Conservation (phyloP, 768 basidiomycete genomes). For the Boletus eberwhitei region DNA sequence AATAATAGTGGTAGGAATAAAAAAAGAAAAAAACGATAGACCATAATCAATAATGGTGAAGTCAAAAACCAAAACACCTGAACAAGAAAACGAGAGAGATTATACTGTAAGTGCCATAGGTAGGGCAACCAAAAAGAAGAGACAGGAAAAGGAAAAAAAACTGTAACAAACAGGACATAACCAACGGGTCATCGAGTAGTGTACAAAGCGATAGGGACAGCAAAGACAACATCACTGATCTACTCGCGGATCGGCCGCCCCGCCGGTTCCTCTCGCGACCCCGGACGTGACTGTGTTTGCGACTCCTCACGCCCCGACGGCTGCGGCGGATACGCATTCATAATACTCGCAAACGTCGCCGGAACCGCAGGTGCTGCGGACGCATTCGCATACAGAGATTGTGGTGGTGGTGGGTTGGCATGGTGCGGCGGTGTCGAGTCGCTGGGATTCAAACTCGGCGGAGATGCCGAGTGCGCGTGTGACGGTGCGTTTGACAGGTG, state of each 20-base stretch:
- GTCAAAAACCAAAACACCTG: too few species aligned
- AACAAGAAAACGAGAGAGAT: too few species aligned
- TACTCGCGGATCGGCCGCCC: conserved; percentile 17
- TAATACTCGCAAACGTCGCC: conserved; percentile 62
- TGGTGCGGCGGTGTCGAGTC: conserved; percentile 19
- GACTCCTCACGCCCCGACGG: conserved; percentile 22
- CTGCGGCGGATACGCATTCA: conserved; percentile 61
- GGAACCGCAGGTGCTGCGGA: conserved; percentile 36
- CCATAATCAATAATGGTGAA: conserved; percentile 2
- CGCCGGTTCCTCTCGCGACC: conserved; percentile 25
- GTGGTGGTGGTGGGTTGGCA: conserved; percentile 17
- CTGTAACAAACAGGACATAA: too few species aligned
- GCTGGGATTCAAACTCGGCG: conserved; percentile 22
- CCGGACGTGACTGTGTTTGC: conserved; percentile 25
- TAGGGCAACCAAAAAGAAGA: not conserved
- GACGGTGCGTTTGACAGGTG: conserved; percentile 13
- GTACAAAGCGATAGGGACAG: conserved; percentile 3
- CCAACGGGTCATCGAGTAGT: not conserved
- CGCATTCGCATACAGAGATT: conserved; percentile 18
- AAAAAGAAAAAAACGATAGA: not conserved
- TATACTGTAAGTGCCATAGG: not conserved
- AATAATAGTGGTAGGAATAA: not conserved
- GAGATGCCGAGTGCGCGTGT: conserved; percentile 20
- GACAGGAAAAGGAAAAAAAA: too few species aligned
- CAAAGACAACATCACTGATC: not conserved